A percentile compares a stretch with the other conserved stretches of the same genome.
phyloP scores from a whole-genome alignment of 2,329 filamentous ascomycete genomes.

The Aureobasidium sp. region DNA sequence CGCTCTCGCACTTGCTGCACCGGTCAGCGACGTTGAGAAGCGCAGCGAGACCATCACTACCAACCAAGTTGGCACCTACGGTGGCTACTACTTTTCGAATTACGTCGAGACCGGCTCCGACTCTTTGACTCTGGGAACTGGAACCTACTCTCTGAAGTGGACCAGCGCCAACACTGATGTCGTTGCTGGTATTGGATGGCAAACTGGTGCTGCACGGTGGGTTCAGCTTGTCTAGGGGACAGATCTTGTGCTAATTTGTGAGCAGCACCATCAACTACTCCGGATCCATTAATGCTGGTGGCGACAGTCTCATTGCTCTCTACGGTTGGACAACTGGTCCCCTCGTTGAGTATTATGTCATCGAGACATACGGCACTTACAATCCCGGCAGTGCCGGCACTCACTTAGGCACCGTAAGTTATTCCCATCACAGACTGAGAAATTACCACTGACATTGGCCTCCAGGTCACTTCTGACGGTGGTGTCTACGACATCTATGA shows the following conservation, averaged over 20 bases:
- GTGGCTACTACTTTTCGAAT: slow-evolving; percentile 19
- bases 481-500: slow-evolving; percentile 48
- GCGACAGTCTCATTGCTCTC: slow-evolving; percentile 49
- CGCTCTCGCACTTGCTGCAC: neutral
- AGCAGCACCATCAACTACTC: slow-evolving; percentile 45
- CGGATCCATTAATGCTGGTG: slow-evolving; percentile 41
- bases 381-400: slow-evolving; percentile 35
- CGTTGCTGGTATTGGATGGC: slow-evolving; percentile 54
- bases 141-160: slow-evolving; percentile 17
- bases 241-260: neutral
- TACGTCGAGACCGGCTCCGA: slow-evolving; percentile 18
- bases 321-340: slow-evolving; percentile 52
- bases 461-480: slow-evolving; percentile 41
- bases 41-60: slow-evolving; percentile 15
- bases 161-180: slow-evolving; percentile 24
- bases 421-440: too few relatives aligned
- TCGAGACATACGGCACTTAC: slow-evolving; percentile 47
- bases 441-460: too few relatives aligned
- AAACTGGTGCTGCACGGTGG: slow-evolving; percentile 46
- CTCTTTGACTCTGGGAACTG: slow-evolving; percentile 14
- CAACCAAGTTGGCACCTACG: slow-evolving; percentile 9
- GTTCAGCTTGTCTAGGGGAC: neutral
- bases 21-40: neutral
- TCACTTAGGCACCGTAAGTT: slow-evolving; percentile 40
- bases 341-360: slow-evolving; percentile 54